Percentiles rank a stretch among this genome's conserved stretches.
phyloP scores from a whole-genome alignment of 495 filamentous ascomycete species.

The Talaromyces proteolyticus region DNA sequence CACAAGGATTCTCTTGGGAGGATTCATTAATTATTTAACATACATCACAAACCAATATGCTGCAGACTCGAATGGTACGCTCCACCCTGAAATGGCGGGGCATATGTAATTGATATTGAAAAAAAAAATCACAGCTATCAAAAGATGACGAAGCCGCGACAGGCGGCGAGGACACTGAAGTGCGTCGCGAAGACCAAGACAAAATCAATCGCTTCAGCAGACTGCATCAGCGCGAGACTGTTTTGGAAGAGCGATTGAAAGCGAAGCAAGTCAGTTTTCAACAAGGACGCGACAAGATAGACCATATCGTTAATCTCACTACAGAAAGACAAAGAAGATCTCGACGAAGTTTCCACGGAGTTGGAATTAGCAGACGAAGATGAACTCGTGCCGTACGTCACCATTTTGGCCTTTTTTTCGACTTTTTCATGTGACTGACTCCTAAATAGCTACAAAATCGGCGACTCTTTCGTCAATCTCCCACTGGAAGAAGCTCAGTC shows the following conservation, averaged over 20 bases:
- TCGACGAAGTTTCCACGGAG: conserved; percentile 86
- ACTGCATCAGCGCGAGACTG: conserved; percentile 77
- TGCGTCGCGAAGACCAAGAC: conserved; percentile 94
- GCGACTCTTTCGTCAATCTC: conserved; percentile 88
- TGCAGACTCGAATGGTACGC: conserved; percentile 38
- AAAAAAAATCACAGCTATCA: conserved; percentile 57
- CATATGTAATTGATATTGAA: too few species aligned
- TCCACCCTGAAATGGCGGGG: not conserved
- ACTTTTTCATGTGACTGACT: too few species aligned
- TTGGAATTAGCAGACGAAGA: conserved; percentile 95
- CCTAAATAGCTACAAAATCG: conserved; percentile 79
- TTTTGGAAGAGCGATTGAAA: conserved; percentile 76
- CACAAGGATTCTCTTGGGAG: not conserved
- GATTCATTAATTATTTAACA: not conserved
- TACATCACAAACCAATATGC: conserved; percentile 22
- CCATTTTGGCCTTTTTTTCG: too few species aligned
- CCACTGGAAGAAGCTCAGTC: conserved; percentile 79
- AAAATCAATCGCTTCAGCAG: conserved; percentile 98
- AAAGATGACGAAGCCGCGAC: conserved; percentile 80
- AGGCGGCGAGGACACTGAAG: conserved; percentile 75
- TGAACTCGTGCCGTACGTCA: conserved; percentile 74
- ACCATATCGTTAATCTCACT: not conserved
- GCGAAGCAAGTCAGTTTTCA: conserved; percentile 81
- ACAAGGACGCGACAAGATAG: not conserved
- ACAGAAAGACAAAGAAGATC: conserved; percentile 97